Evolutionary conservation across 2,329 filamentous ascomycete genomes (phyloP).

Genomic region (Myriosclerotinia curreyana): DNA sequence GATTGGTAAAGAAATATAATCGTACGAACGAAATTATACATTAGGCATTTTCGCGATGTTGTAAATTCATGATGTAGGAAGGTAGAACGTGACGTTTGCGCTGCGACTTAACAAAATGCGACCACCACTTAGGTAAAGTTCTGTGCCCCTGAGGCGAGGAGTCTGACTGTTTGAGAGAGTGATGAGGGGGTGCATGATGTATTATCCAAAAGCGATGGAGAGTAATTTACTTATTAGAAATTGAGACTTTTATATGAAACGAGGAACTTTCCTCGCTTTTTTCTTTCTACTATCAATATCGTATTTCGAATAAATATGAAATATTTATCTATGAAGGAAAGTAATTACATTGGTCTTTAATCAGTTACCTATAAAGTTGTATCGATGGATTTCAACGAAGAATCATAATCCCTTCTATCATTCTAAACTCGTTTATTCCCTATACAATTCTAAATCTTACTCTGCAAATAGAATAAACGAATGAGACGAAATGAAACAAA

Average conservation of each 20-base stretch:
- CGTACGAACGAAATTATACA: too few species aligned
- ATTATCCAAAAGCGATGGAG: too few species aligned
- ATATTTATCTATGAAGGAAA: neutral
- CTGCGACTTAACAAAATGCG: too few species aligned
- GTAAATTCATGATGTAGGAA: too few species aligned
- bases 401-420: neutral
- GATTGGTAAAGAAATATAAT: too few species aligned
- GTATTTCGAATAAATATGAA: neutral
- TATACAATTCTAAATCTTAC: neutral
- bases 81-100: too few species aligned
- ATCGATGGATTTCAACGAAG: neutral
- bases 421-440: slow-evolving; percentile 1
- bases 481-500: slow-evolving; percentile 16
- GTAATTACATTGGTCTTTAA: neutral
- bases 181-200: neutral
- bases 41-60: too few species aligned
- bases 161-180: too few species aligned
- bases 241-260: neutral
- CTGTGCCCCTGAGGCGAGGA: neutral
- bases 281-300: too few species aligned
- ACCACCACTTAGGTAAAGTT: neutral
- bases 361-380: slow-evolving; percentile 5
- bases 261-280: too few species aligned
- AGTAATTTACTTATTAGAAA: too few species aligned
- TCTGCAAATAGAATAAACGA: neutral